These are phyloP conservation scores for Buddleja alternifolia DNA, from an alignment of 257 asterid species.

Conservation along the genomic window DNA sequence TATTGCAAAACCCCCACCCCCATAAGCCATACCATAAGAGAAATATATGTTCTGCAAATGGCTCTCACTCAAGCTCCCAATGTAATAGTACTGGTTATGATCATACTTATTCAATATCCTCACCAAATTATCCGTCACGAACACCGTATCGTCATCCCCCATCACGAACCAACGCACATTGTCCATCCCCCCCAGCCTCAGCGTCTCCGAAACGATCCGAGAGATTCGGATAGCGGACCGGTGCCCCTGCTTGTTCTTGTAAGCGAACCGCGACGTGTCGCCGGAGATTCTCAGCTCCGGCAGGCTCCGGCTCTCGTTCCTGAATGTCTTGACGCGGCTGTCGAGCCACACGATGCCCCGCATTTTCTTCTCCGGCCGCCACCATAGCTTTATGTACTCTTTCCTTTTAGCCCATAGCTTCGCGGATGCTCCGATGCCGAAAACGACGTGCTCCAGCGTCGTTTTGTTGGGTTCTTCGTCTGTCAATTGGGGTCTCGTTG, in stretches of 20 bases:
- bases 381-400: slow-evolving; percentile 71
- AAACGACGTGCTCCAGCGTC: slow-evolving; percentile 50
- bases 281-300: slow-evolving; percentile 58
- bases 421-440: slow-evolving; percentile 69
- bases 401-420: slow-evolving; percentile 59
- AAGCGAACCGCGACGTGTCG: slow-evolving; percentile 50
- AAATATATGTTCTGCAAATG: slow-evolving; percentile 68
- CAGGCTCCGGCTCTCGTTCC: slow-evolving; percentile 36
- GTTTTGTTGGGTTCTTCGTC: slow-evolving; percentile 15
- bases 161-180: slow-evolving; percentile 75
- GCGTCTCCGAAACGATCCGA: slow-evolving; percentile 62
- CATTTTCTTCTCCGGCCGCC: slow-evolving; percentile 51
- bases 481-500: background rate
- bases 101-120: slow-evolving; percentile 60
- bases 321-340: slow-evolving; percentile 29
- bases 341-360: slow-evolving; percentile 73
- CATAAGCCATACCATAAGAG: slow-evolving; percentile 75
- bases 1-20: slow-evolving; percentile 78
- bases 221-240: slow-evolving; percentile 71
- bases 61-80: slow-evolving; percentile 72
- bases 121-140: slow-evolving; percentile 60
- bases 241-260: slow-evolving; percentile 58
- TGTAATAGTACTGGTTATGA: slow-evolving; percentile 62
- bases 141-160: slow-evolving; percentile 78
- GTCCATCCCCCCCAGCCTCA: slow-evolving; percentile 44